Evolutionary conservation across 768 basidiomycete species (phyloP), one percentile per base, ranked within the genome.

Genomic region (Lentinula boryana): DNA sequence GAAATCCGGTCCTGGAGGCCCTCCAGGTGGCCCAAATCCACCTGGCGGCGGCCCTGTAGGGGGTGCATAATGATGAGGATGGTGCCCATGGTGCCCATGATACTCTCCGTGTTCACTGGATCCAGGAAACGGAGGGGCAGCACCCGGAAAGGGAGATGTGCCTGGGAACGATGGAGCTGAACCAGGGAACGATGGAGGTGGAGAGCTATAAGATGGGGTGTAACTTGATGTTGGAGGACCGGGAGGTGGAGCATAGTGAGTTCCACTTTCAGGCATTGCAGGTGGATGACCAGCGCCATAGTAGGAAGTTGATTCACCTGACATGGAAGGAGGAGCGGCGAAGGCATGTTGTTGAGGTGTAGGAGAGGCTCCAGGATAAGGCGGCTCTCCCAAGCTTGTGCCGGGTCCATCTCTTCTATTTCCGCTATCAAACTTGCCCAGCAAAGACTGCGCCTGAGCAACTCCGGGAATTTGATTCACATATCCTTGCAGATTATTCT

Each of bases 401-500:
- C 71, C 74, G 41, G 68, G 68, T 27, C 60, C 70, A 27, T 70
- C 68, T 50, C 69, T 68, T 55, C 62, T 64, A 23, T 62, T 64
- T 1, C 72, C 73, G 12, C 66, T 64, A 9, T 69, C 64, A 12
- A 57, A 61, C 32, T 72, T 73, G 33, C 71, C 70, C 33, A 82
- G 18, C 8, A 80, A 10, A 12, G 72, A 66, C 69, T 78, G 73
- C 18, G 76, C 80, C 63, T 80, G 79, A 6, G 68, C 50, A 27
- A 81, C 75, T 3, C 79, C 81, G 0, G 85, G 85, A 38, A 85
- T 74, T 40, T 69, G 63, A 23, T 77, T 68, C 55, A 21, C 55
- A 63, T 82, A 83, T 0, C 79, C 77, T n/a, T 75, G 64, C 3
- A 86, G 15, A 35, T 77, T 70, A 15, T 78, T 73, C 68, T 86